Conservation (phyloP, 495 filamentous ascomycete species). For the Friedmanniomyces endolithicus region DNA sequence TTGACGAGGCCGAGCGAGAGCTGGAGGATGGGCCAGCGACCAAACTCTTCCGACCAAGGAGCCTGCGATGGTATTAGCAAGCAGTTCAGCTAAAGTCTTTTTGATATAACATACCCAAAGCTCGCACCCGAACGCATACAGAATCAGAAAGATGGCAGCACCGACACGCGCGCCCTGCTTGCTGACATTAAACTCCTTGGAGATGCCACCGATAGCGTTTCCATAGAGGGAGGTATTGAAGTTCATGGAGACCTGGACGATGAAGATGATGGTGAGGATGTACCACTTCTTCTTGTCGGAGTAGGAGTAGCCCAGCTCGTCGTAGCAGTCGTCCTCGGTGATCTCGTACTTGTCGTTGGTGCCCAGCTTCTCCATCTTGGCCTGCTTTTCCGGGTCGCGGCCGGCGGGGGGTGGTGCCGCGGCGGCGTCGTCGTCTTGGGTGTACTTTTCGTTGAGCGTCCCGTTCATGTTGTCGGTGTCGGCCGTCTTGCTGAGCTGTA, state of each 20-base stretch:
- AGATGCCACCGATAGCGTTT: conserved; percentile 49
- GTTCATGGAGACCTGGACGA: conserved; percentile 74
- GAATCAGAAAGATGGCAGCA: conserved; percentile 57
- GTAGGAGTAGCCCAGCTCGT: conserved; percentile 53
- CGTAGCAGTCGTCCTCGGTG: conserved; percentile 50
- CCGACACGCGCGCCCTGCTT: conserved; percentile 52
- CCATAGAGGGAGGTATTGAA: conserved; percentile 67
- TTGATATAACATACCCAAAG: conserved; percentile 42
- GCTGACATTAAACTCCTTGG: conserved; percentile 50
- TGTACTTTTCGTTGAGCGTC: conserved; percentile 11
- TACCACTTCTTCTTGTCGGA: conserved; percentile 61
- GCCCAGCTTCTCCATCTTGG: conserved; percentile 20
- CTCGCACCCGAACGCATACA: conserved; percentile 70
- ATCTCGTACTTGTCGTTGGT: conserved; percentile 43
- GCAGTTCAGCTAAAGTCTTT: background rate
- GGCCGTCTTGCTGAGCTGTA: background rate
- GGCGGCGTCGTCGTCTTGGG: background rate
- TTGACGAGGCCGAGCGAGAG: conserved; percentile 58
- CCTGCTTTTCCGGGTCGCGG: background rate
- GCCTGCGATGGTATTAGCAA: background rate
- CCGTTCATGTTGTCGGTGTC: conserved; percentile 9
- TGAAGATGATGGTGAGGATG: conserved; percentile 60
- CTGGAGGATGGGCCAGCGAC: conserved; percentile 63
- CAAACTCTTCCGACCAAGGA: conserved; percentile 60
- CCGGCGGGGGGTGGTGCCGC: background rate